These are phyloP conservation scores for Flueggea neowawraea DNA, from an alignment of 441 rosid species.

Conservation along the genomic window DNA sequence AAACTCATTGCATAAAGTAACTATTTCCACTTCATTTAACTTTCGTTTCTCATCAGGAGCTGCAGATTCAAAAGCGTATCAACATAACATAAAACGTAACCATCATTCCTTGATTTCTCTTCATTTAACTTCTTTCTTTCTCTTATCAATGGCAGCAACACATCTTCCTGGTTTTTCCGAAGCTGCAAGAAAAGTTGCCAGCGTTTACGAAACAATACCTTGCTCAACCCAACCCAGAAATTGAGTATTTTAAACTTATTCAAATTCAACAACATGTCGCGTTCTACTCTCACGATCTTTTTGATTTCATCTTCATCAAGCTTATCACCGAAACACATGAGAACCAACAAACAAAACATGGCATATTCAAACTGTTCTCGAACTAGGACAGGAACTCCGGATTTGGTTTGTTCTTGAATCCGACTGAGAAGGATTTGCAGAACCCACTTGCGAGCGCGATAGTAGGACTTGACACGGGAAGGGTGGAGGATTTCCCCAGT, in stretches of 20 bases:
- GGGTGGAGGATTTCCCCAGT: constrained; percentile 13
- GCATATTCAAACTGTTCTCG: constrained; percentile 4
- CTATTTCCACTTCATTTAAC: constrained; percentile 9
- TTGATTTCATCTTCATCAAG: constrained; percentile 10
- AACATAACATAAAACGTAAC: constrained; percentile 1
- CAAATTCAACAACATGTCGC: neutral
- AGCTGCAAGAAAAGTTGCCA: constrained; percentile 4
- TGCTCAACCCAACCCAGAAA: constrained; percentile 6
- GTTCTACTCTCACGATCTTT: constrained; percentile 8
- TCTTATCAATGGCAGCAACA: constrained; percentile 5
- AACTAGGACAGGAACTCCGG: neutral
- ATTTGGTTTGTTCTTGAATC: neutral
- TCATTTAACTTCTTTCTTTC: neutral
- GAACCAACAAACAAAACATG: constrained; percentile 10
- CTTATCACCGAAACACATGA: constrained; percentile 16
- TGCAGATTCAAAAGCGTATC: constrained; percentile 16
- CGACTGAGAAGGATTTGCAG: constrained; percentile 2
- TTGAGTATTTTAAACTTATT: neutral
- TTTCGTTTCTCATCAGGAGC: constrained; percentile 15
- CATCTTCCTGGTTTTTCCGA: neutral
- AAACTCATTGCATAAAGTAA: constrained; percentile 8
- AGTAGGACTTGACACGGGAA: constrained; percentile 7
- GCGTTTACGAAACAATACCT: neutral
- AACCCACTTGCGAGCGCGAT: constrained; percentile 10
- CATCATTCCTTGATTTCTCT: neutral